Base-by-base conservation (phyloP, 1,284 basidiomycete species). In the Ceratobasidium sp. region DNA sequence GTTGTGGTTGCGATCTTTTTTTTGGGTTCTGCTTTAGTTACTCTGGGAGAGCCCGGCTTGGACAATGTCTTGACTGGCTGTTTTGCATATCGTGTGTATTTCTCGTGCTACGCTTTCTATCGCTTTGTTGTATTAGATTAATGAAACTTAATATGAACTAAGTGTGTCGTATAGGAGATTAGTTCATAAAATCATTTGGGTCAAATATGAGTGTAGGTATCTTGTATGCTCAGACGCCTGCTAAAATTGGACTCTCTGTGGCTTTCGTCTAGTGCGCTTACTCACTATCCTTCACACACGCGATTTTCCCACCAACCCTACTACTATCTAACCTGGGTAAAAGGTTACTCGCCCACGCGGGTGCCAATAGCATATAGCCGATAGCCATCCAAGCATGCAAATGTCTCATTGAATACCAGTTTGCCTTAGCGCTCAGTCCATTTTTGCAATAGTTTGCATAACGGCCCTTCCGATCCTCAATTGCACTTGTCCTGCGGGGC, bases 231-330 rank as follows among this genome's bases (percentile, higher is more conserved):
- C 84, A 84, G 71, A 95, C 90, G 0, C 82, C 98, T 41, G 86
- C 88, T 58, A 95, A 97, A 80, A 80, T 91, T 84, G 9, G n/a
- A n/a, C n/a, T n/a, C n/a, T 13, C 23, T 2, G 8, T 54, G n/a
- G n/a, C n/a, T n/a, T 16, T 11, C 32, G 2, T 14, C 9, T 1
- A 4, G 18, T 21, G 16, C 14, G 7, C 21, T 50, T 96, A 9
- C 82, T 95, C 41, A 91, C 91, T 43, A 96, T 99, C 74, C 85
- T 98, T 61, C 93, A 94, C 80, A 93, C 96, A 0, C 98, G 99
- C 81, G 94, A 96, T 76, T 97, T 99, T 81, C 95, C 98, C 1
- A n/a, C 89, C 95, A 1, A 99, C 97, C 0, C 90, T 91, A 0
- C 82, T 99, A 72, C 88, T 87, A 73, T 98, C 98, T 84, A 96